Percentiles rank a stretch among this genome's conserved stretches.
Conservation (phyloP, 768 basidiomycete species). For the Baorangia bicolor region DNA sequence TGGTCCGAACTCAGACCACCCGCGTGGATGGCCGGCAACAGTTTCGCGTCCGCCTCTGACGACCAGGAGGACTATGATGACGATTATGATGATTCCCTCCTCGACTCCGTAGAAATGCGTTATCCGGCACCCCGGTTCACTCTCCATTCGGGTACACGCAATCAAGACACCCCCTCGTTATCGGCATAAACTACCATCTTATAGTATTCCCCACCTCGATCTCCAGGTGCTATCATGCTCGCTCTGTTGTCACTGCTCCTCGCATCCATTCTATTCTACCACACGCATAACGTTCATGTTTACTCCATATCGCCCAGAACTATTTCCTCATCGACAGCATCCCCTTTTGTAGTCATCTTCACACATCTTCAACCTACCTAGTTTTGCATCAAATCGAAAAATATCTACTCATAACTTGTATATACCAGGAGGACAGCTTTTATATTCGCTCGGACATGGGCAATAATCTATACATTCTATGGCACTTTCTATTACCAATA, state of each 20-base stretch:
- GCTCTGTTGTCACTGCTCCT: constrained; percentile 18
- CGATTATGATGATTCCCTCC: constrained; percentile 20
- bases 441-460: constrained; percentile 24
- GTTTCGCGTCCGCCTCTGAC: constrained; percentile 5
- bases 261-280: constrained; percentile 27
- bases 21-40: constrained; percentile 20
- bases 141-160: constrained; percentile 7
- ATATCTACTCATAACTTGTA: constrained; percentile 26
- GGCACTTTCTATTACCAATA: constrained; percentile 23
- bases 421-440: constrained; percentile 22
- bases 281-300: constrained; percentile 21
- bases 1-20: constrained; percentile 35
- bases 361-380: constrained; percentile 14
- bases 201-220: constrained; percentile 5
- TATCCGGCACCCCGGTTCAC: constrained; percentile 13
- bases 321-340: constrained; percentile 25
- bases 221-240: constrained; percentile 16
- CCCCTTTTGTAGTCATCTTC: constrained; percentile 23
- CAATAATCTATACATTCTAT: constrained; percentile 32
- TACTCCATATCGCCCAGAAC: constrained; percentile 11
- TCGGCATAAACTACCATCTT: constrained; percentile 15
- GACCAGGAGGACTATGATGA: constrained; percentile 28
- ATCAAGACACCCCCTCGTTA: constrained; percentile 15
- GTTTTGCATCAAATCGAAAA: constrained; percentile 21
- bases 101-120: constrained; percentile 16